These are phyloP conservation scores for Glonium stellatum DNA, from an alignment of 495 filamentous ascomycete species.

Conservation along the genomic window DNA sequence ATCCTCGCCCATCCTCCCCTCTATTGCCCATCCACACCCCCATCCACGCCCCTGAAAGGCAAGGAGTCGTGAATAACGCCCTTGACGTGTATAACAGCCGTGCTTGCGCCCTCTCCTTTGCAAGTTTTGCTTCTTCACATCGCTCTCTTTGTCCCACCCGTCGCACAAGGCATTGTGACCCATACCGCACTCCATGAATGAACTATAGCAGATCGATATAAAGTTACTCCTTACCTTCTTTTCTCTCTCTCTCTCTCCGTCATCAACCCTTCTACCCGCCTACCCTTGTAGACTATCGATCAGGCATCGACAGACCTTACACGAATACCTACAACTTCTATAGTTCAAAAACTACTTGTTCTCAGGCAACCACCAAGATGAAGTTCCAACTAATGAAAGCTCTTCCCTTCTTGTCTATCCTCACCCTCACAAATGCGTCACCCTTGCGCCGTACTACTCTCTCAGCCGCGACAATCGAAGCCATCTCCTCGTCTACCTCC, in stretches of 20 bases:
- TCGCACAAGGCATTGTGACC: background rate
- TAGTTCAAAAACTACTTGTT: background rate
- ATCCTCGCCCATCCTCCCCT: background rate
- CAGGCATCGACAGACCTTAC: background rate
- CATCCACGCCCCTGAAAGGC: background rate
- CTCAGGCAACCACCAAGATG: background rate
- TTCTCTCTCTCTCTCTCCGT: background rate
- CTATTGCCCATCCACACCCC: background rate
- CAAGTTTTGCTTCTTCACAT: background rate
- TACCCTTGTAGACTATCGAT: background rate
- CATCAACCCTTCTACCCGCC: background rate
- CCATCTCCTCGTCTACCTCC: constrained; percentile 45
- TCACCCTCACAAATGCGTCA: background rate
- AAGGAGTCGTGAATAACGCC: background rate
- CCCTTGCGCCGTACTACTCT: background rate
- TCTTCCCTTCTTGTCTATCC: background rate
- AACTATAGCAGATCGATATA: background rate
- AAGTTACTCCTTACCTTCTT: background rate
- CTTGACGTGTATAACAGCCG: background rate
- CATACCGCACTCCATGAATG: background rate
- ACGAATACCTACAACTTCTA: background rate
- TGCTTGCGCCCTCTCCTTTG: background rate
- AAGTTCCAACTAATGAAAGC: background rate
- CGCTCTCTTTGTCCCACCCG: background rate
- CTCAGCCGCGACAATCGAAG: constrained; percentile 42